Base-by-base conservation (phyloP, 192 early-diverging fungal species). In the Backusella morwellensis region DNA sequence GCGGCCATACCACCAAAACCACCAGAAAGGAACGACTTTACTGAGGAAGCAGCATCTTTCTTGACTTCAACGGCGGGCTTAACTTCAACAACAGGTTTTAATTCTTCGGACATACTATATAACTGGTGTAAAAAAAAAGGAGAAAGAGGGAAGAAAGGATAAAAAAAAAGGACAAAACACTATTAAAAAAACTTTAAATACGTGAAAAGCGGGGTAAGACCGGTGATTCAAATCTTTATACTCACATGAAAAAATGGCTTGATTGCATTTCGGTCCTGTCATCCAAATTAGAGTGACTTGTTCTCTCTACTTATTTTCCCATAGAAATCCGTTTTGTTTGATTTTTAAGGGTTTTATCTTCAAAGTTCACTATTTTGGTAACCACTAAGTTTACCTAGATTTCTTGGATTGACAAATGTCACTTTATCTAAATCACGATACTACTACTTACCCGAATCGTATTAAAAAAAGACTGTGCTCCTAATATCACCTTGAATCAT, bases 11-110 rank as follows among this genome's bases (percentile, higher is more conserved):
- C 97, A 80, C 95, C 97, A 82, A 93, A 95, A 34, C 95, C 98
- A 71, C 96, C 96, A 26, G 94, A 92, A 74, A 99, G 83, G 82
- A 97, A 95, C 47, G 97, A 97, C 89, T 98, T 94, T 83, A 92
- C 77, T 66, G 84, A 83, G 11, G 86, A 87, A 56, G 86, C 82
- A 36, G 76, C 77, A 50, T 75, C 67, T 38, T 75, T 50, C 36
- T 80, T 79, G 23, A 36, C 68, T 40, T 38, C 68, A n/a, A 70
- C 6, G 7, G 14, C 56, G n/a, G 56, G 56, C 1, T 63, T 63
- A 74, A 47, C 32, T 32, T 44, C 44, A 59, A 56, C 35, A 54
- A 17, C 17, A 32, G 67, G 2, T 59, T 74, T 74, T 19, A 74
- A 52, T 63, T 74, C 73, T 54, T 35, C 70, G 15, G 73, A 74